Base-by-base conservation (phyloP, 345 rosid species). In the Anacardium occidentale region DNA sequence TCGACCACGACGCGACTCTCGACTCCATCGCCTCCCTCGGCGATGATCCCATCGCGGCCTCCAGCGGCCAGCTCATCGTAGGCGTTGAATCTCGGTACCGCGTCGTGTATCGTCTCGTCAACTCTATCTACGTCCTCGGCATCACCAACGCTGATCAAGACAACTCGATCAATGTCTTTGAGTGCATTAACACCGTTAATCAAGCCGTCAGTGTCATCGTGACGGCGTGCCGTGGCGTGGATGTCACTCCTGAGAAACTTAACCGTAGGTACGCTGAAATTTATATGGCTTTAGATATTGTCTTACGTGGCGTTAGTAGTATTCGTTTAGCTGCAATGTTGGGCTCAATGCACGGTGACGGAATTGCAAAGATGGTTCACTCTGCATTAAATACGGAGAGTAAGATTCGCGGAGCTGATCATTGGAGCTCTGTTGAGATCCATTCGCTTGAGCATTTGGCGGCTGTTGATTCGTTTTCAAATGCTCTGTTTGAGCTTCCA, bases 211-310 rank as follows among this genome's bases (percentile, higher is more conserved):
- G 91, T 72, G 99, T 93, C n/a, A 64, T 95, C 52, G 97, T 95
- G 9, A 83, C 99, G 5, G 98, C 98, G 48, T 95, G 99, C 79
- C 97, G 98, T n/a, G 99, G 99, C 54, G 97, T 95, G 5, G 99
- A 91, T 24, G 99, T 95, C 48, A 93, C 96, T n/a, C 97, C 98
- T 4, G 99, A 92, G 81, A 95, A 95, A 85, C 89, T 95, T 48
- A 84, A 83, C 72, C 79, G 94, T 34, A 95, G 91, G 69, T 95
- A 95, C 66, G 97, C 98, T 2, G 99, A 95, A 89, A 87, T 90
- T 68, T 95, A 95, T 77, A 95, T 95, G 98, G 99, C 99, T 9
- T 83, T 95, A 22, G 98, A 95, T 59, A 95, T 95, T 22, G 99
- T 95, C 22, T 81, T 95, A 21, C 94, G 97, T 2, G 98, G 99